Evolutionary conservation across 495 filamentous ascomycete species (phyloP).

Genomic region (Penicillium steckii): DNA sequence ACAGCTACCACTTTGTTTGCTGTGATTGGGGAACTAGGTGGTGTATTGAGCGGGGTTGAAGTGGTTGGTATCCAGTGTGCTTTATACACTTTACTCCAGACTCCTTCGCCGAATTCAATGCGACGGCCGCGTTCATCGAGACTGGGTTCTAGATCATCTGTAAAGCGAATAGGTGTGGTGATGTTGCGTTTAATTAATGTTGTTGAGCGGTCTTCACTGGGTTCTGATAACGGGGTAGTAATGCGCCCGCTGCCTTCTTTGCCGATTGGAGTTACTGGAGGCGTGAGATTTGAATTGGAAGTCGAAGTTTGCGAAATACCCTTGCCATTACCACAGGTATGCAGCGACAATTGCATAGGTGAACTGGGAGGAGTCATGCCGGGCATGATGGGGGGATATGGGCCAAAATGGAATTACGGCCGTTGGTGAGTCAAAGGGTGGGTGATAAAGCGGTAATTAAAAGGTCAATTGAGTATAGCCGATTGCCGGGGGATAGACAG

Average conservation of each 20-base stretch:
- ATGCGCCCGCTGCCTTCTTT: slow-evolving; percentile 14
- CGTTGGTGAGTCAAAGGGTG: not conserved
- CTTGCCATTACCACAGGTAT: slow-evolving; percentile 21
- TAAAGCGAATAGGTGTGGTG: slow-evolving; percentile 25
- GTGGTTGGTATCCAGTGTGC: slow-evolving; percentile 23
- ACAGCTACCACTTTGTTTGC: slow-evolving; percentile 47
- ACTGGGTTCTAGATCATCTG: slow-evolving; percentile 36
- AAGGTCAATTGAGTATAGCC: not conserved
- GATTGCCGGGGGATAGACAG: too few relatives aligned
- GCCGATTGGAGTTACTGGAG: slow-evolving; percentile 38
- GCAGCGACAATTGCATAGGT: slow-evolving; percentile 32
- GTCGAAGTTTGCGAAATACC: slow-evolving; percentile 9
- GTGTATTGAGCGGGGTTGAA: slow-evolving; percentile 24
- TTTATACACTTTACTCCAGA: slow-evolving; percentile 62
- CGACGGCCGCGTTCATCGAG: slow-evolving; percentile 24
- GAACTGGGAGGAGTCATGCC: slow-evolving; percentile 10
- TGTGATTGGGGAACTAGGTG: slow-evolving; percentile 48
- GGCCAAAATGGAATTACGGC: too few relatives aligned
- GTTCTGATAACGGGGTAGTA: slow-evolving; percentile 6
- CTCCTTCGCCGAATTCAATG: slow-evolving; percentile 54
- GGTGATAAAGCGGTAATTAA: not conserved
- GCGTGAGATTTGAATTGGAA: slow-evolving; percentile 28
- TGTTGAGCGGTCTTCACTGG: not conserved
- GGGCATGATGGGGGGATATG: slow-evolving; percentile 1
- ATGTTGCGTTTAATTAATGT: slow-evolving; percentile 12